phyloP scores from a whole-genome alignment of 2,329 filamentous ascomycete genomes.

The Penicillium nordicum region DNA sequence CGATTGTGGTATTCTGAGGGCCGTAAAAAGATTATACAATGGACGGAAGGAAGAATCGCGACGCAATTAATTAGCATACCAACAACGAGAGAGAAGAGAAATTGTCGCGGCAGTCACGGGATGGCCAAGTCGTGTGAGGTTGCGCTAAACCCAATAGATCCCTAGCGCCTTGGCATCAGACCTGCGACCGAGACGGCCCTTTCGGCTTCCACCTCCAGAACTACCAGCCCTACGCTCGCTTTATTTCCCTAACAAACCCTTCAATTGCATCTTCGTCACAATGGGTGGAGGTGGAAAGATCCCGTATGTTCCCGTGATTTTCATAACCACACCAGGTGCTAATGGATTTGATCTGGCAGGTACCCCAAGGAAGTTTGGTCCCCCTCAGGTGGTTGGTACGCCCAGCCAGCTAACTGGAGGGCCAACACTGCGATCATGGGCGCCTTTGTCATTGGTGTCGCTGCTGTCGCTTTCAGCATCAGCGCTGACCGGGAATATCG shows the following conservation, averaged over 20 bases:
- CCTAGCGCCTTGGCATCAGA: constrained; percentile 29
- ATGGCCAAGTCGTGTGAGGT: constrained; percentile 32
- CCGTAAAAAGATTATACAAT: constrained; percentile 16
- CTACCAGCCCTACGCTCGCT: constrained; percentile 24
- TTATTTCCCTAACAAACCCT: constrained; percentile 20
- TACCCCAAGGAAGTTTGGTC: constrained; percentile 99
- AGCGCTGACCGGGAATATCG: constrained; percentile 72
- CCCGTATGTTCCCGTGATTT: constrained; percentile 54
- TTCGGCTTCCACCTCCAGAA: constrained; percentile 29
- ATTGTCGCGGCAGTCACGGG: constrained; percentile 40
- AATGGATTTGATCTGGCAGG: constrained; percentile 47
- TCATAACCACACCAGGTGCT: constrained; percentile 28
- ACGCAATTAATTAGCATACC: constrained; percentile 18
- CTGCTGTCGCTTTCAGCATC: constrained; percentile 64
- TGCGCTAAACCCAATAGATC: constrained; percentile 27
- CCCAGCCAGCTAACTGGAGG: constrained; percentile 92
- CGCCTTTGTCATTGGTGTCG: constrained; percentile 64
- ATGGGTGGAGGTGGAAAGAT: constrained; percentile 78
- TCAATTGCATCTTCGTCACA: constrained; percentile 29
- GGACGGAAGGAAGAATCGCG: constrained; percentile 12
- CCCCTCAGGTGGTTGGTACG: constrained; percentile 95
- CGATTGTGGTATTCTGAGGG: constrained; percentile 16
- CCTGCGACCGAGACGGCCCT: constrained; percentile 29
- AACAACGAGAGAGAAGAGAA: constrained; percentile 37
- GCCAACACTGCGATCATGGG: constrained; percentile 78